Base-by-base conservation (phyloP, 2,329 filamentous ascomycete species). In the Trichoderma koningiopsis region DNA sequence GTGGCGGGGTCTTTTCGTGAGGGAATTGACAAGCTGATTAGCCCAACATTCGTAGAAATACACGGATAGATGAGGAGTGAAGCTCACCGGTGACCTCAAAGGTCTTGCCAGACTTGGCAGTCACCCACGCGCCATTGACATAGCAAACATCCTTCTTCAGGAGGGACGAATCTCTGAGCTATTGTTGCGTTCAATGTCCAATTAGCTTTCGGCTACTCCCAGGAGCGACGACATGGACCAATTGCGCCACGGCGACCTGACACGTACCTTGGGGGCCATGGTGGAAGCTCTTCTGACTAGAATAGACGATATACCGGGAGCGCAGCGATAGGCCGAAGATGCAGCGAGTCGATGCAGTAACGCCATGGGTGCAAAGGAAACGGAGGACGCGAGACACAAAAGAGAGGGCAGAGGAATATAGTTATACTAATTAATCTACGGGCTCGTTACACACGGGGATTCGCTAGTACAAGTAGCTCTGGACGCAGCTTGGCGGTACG, bases 121-220 rank as follows among this genome's bases (percentile, higher is more conserved):
- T 86, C 71, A 96, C 88, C 92, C 94, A 99, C 86, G 97, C 87
- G 76, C 96, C 96, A 79, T 99, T 95, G 77, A 98, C 90, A 78
- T 95, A 97, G 76, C 89, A 88, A 70, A 88, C 87, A 78, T 94
- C 88, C 74, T 91, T 88, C 83, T 96, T 97, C 76, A 98, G 88
- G 70, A 99, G 87, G 29, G 91, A 92, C 43, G 88, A 87, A 74
- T 95, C 92, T 77, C 89, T 92, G 76, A 95, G 88, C 90, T 94
- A 62, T 6, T 6, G 24, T 31, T 7, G 27, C 6, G 10, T 14
- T 37, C 37, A 35, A 33, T n/a, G 24, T 22, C 52, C 5, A 31
- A 58, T 70, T 56, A 63, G 58, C 37, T 16, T 47, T 22, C 1
- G 3, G 29, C 40, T 52, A 33, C n/a, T 16, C 40, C n/a, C 24